Conservation (phyloP, 177 flowering plant genomes). For the Vitis hybrid region DNA sequence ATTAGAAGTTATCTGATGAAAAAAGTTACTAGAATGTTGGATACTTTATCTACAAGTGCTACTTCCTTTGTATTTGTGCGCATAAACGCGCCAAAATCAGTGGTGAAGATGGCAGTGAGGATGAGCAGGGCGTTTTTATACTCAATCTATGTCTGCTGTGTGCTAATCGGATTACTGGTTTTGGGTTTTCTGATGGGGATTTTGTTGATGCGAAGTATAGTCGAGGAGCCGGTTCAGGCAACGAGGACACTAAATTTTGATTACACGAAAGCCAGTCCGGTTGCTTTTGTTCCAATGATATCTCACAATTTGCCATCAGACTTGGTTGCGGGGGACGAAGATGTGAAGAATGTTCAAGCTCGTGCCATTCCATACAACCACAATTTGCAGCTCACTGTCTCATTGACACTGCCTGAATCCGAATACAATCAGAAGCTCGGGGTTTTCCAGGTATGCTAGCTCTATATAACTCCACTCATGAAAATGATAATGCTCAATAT, state of each 20-base stretch:
- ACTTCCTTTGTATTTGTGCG: conserved; percentile 15
- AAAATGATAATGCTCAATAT: too few relatives aligned
- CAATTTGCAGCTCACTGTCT: conserved; percentile 33
- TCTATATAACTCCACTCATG: too few relatives aligned
- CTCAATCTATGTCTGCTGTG: conserved; percentile 22
- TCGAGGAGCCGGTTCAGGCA: conserved; percentile 30
- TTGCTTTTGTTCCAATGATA: conserved; percentile 26
- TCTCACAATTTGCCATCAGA: background rate
- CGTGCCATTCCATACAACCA: conserved; percentile 32
- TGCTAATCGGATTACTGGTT: conserved; percentile 20
- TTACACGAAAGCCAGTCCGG: conserved; percentile 29
- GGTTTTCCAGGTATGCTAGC: conserved; percentile 37
- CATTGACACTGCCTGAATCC: conserved; percentile 40
- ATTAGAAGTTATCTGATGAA: conserved; percentile 12
- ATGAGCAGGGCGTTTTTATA: conserved; percentile 31
- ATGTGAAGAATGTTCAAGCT: background rate
- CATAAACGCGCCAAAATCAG: conserved; percentile 24
- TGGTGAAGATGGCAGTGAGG: conserved; percentile 30
- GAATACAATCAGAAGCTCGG: conserved; percentile 46
- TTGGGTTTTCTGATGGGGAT: conserved; percentile 24
- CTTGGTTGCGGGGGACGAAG: conserved; percentile 2
- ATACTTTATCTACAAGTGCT: conserved; percentile 3
- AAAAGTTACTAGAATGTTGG: conserved; percentile 19
- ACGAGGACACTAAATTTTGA: conserved; percentile 26
- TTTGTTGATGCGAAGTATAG: conserved; percentile 18